These are phyloP conservation scores for Hypoxylon sp. DNA, from an alignment of 2,329 filamentous ascomycete genomes.

Conservation along the genomic window DNA sequence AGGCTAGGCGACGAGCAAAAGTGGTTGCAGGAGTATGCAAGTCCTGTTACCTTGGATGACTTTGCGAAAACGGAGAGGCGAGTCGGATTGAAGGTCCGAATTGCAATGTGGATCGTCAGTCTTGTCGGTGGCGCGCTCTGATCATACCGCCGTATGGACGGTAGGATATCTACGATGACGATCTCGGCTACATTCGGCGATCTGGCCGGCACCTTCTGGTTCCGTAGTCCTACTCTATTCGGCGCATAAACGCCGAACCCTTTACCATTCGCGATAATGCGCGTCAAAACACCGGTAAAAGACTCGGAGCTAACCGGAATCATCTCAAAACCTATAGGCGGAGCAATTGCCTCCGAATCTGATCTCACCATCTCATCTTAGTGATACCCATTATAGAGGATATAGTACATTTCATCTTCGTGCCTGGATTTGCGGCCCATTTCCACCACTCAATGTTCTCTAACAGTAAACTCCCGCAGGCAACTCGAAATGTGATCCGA, in stretches of 20 bases:
- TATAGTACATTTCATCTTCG: slow-evolving; percentile 21
- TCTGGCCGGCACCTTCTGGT: slow-evolving; percentile 3
- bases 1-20: slow-evolving; percentile 84
- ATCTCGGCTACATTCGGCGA: slow-evolving; percentile 22
- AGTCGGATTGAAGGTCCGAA: slow-evolving; percentile 85
- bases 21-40: slow-evolving; percentile 83
- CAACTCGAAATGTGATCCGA: slow-evolving; percentile 13
- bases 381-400: slow-evolving; percentile 49
- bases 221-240: slow-evolving; percentile 20
- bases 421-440: background rate
- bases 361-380: slow-evolving; percentile 42
- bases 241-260: slow-evolving; percentile 3
- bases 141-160: background rate
- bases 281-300: slow-evolving; percentile 7
- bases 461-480: slow-evolving; percentile 10
- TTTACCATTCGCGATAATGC: background rate
- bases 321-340: slow-evolving; percentile 31
- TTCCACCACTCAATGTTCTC: slow-evolving; percentile 4
- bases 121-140: slow-evolving; percentile 89
- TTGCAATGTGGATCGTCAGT: slow-evolving; percentile 95
- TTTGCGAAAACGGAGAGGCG: slow-evolving; percentile 85
- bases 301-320: slow-evolving; percentile 13
- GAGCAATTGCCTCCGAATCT: slow-evolving; percentile 45
- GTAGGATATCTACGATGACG: background rate
- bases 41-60: slow-evolving; percentile 79